Evolutionary conservation across 768 basidiomycete genomes (phyloP), one percentile per base, ranked within the genome.

Genomic region (Suillus placidus): DNA sequence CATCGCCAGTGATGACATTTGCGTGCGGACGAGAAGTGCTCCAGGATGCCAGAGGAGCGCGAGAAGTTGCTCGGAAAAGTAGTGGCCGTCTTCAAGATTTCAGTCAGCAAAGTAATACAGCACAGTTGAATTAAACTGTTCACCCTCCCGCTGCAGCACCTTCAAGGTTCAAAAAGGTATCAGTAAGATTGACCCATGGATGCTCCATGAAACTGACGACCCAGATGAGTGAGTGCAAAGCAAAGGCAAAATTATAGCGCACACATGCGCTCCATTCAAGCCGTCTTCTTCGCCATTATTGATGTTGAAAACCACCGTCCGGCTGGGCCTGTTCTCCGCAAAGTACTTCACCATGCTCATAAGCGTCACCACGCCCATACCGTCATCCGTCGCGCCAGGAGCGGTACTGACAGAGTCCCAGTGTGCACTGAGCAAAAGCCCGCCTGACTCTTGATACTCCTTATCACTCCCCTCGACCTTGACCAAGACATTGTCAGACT

Each of bases 271-370:
- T 30, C 93, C 93, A 66, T 89, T 83, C 68, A 94, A 74, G 40
- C 87, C 85, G 73, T 92, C 87, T 70, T 95, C 93, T 72, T 94
- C 93, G 1, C 89, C 93, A 66, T 94, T 94, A 74, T 95, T 95
- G 73, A 93, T 84, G 70, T 94, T 92, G 80, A 94, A 93, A 4
- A 95, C 76, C 7, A 88, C 88, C 0, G 90, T 91, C 45, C 87
- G 81, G 49, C 78, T 76, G 1, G 85, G 85, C 8, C 82, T 78
- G 47, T 87, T 79, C 63, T 77, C 75, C 0, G 81, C 79, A 61
- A 87, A 80, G 67, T 86, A 84, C 47, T 86, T 78, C 42, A 91
- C 78, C 69, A 94, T 81, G 64, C 91, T 88, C 32, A 93, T 73
- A 1, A 91, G 76, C 0, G 88, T 88, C 5, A 79, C 86, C 6